phyloP scores from a whole-genome alignment of 257 asterid genomes.

The Thymus quinquecostatus region DNA sequence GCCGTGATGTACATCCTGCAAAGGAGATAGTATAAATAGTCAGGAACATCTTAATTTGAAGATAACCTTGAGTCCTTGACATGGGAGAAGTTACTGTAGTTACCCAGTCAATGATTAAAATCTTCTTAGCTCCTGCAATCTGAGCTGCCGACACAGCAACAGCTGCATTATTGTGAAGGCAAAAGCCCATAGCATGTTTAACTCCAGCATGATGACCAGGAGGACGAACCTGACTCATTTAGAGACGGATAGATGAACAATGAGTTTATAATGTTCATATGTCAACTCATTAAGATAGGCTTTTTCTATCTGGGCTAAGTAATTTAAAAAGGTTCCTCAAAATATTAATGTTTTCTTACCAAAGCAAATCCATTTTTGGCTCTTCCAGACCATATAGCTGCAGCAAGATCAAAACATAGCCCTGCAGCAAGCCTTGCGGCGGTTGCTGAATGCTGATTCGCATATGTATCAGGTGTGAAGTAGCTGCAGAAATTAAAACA shows the following conservation, averaged over 20 bases:
- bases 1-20: conserved; percentile 98
- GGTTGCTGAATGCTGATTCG: conserved; percentile 83
- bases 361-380: conserved; percentile 97
- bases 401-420: conserved; percentile 94
- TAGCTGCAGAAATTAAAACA: conserved; percentile 61
- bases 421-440: conserved; percentile 99
- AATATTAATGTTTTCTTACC: conserved; percentile 51
- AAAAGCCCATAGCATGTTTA: conserved; percentile 95
- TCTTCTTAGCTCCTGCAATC: conserved; percentile 91
- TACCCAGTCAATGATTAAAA: conserved; percentile 98
- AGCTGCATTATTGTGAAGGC: conserved; percentile 99
- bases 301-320: conserved; percentile 14
- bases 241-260: conserved; percentile 34
- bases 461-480: conserved; percentile 98
- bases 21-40: conserved; percentile 26
- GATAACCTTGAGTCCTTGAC: conserved; percentile 10
- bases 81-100: conserved; percentile 24
- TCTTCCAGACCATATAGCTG: conserved; percentile 70
- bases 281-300: conserved; percentile 20
- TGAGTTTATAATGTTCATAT: conserved; percentile 21
- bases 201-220: conserved; percentile 99
- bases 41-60: conserved; percentile 28
- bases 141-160: conserved; percentile 93
- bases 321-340: conserved; percentile 22
- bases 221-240: conserved; percentile 83